Percentiles rank a stretch among this genome's conserved stretches.
These are phyloP conservation scores for Herpotrichia juniperi DNA, from an alignment of 2,329 filamentous ascomycete species.

Conservation along the genomic window DNA sequence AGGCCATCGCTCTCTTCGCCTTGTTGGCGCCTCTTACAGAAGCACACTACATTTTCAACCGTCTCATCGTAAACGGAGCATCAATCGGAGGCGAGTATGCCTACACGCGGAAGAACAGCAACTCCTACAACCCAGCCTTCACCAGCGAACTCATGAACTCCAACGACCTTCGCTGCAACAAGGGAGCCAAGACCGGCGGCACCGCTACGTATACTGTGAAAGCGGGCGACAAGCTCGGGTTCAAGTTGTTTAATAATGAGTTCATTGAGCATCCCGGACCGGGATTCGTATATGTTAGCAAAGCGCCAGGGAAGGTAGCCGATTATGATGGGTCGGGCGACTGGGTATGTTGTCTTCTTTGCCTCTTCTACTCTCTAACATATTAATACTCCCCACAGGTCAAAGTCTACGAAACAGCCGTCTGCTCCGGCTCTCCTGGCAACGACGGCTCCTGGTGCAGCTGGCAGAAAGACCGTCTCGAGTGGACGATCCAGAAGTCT, in stretches of 20 bases:
- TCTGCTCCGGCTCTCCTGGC: slow-evolving; percentile 29
- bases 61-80: slow-evolving; percentile 40
- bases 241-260: slow-evolving; percentile 59
- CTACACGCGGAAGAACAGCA: slow-evolving; percentile 44
- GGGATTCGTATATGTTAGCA: slow-evolving; percentile 46
- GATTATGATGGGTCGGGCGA: slow-evolving; percentile 69
- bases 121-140: slow-evolving; percentile 40
- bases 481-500: slow-evolving; percentile 51
- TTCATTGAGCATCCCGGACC: slow-evolving; percentile 51
- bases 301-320: slow-evolving; percentile 69
- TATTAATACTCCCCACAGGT: slow-evolving; percentile 6
- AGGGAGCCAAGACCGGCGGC: slow-evolving; percentile 36
- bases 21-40: slow-evolving; percentile 26
- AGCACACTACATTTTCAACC: slow-evolving; percentile 45
- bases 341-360: slow-evolving; percentile 20
- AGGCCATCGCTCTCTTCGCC: slow-evolving; percentile 31
- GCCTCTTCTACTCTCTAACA: neutral
- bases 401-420: slow-evolving; percentile 42
- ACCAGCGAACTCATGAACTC: slow-evolving; percentile 39
- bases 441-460: slow-evolving; percentile 34
- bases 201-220: slow-evolving; percentile 46
- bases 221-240: slow-evolving; percentile 56
- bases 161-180: slow-evolving; percentile 44
- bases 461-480: slow-evolving; percentile 50
- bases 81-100: slow-evolving; percentile 40